phyloP scores from a whole-genome alignment of 2,329 filamentous ascomycete genomes.

The Penicillium italicum region DNA sequence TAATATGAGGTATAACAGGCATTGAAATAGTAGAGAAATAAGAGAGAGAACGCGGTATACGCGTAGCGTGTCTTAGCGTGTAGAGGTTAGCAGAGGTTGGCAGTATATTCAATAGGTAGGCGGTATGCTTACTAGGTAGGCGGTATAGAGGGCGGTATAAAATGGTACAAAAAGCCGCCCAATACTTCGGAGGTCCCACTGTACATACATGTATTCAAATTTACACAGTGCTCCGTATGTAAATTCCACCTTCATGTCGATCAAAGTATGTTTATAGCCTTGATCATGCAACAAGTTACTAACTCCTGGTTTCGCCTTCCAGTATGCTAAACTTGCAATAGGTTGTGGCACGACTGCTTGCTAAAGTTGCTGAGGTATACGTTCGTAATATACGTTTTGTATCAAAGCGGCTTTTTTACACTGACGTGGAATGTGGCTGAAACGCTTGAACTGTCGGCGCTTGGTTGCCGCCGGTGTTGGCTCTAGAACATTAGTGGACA shows the following conservation, averaged over 20 bases:
- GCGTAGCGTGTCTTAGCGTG: no score
- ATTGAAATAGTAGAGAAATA: no score
- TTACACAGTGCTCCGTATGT: not conserved
- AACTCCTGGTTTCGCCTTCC: not conserved
- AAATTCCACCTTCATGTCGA: not conserved
- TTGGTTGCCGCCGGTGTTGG: not conserved
- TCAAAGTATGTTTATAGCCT: not conserved
- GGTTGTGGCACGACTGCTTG: not conserved
- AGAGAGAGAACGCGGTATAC: no score
- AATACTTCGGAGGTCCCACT: no score
- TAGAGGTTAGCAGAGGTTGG: no score
- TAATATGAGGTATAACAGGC: no score
- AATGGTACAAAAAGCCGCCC: no score
- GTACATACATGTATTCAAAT: not conserved
- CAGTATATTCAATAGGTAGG: no score
- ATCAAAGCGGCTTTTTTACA: not conserved
- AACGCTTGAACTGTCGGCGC: not conserved
- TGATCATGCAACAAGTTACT: not conserved
- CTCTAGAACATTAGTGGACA: not conserved
- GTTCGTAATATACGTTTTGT: not conserved
- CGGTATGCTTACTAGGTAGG: no score
- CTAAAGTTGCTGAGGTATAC: not conserved
- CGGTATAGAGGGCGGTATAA: no score
- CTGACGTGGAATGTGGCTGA: not conserved
- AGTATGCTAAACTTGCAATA: not conserved